These are phyloP conservation scores for Capronia americana DNA, from an alignment of 2,329 filamentous ascomycete species.

Conservation along the genomic window DNA sequence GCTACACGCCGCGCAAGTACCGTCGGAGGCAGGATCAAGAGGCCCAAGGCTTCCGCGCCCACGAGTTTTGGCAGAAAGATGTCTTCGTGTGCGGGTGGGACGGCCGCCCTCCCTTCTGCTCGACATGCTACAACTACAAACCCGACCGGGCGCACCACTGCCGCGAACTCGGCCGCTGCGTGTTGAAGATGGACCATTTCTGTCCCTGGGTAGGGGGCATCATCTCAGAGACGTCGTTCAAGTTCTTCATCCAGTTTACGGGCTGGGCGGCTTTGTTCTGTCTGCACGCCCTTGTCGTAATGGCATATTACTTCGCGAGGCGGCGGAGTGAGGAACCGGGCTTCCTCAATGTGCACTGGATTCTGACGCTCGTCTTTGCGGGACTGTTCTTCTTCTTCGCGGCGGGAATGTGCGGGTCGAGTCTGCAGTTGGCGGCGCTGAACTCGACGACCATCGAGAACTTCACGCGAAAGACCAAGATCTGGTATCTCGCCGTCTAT, in stretches of 20 bases:
- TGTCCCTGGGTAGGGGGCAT: slow-evolving; percentile 97
- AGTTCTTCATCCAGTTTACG: slow-evolving; percentile 90
- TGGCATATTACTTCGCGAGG: slow-evolving; percentile 68
- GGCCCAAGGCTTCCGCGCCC: slow-evolving; percentile 29
- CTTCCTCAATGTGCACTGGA: slow-evolving; percentile 64
- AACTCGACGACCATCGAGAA: slow-evolving; percentile 89
- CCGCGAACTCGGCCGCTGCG: slow-evolving; percentile 78
- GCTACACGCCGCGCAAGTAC: slow-evolving; percentile 23
- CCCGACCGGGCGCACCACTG: slow-evolving; percentile 87
- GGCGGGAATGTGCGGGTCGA: slow-evolving; percentile 75
- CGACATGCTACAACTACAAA: slow-evolving; percentile 83
- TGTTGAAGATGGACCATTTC: slow-evolving; percentile 91
- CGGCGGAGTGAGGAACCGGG: slow-evolving; percentile 49
- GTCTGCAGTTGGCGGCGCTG: slow-evolving; percentile 69
- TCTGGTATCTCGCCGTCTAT: slow-evolving; percentile 76
- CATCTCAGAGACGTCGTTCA: slow-evolving; percentile 83
- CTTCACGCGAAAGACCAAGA: slow-evolving; percentile 65
- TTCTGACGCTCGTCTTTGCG: slow-evolving; percentile 70
- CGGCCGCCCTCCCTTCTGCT: slow-evolving; percentile 87
- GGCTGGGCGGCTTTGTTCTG: slow-evolving; percentile 75
- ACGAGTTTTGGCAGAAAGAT: slow-evolving; percentile 63
- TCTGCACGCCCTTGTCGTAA: slow-evolving; percentile 66
- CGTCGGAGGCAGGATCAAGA: slow-evolving; percentile 39
- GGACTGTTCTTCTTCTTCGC: slow-evolving; percentile 82
- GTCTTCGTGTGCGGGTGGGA: slow-evolving; percentile 83